Base-by-base conservation (phyloP, 208 protist species). In the Trypanosoma melophagium region DNA sequence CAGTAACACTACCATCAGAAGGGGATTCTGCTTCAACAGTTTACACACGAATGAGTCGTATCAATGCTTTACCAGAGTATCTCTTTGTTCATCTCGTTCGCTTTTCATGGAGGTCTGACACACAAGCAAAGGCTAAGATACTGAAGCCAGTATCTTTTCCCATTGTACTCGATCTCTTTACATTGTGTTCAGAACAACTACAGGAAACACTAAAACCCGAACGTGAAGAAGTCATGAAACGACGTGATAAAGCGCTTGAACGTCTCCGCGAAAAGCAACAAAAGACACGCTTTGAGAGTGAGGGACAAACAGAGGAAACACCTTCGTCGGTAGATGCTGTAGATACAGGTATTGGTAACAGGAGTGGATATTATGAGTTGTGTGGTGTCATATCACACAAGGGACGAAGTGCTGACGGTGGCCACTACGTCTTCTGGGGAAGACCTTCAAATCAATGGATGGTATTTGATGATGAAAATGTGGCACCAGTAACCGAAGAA, bases 371-470 rank as follows among this genome's bases (percentile, higher is more conserved):
- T 63, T 98, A 97, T 72, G 92, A 96, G 62, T 78, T 98, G 4
- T 94, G 81, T 69, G 88, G 84, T 44, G 86, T 98, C 47, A 86
- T 97, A 21, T 94, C 91, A 4, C 94, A 98, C 80, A 96, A 96
- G 73, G 94, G 94, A 12, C 77, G 91, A 49, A 87, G 76, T 59
- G 86, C 92, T 9, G 91, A 98, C 53, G 71, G 79, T 28, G 94
- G 94, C 9, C 94, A 98, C 69, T 98, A 98, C 63, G 80, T 98
- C 24, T 95, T 84, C 65, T 98, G 92, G 91, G 87, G 88, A n/a
- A 95, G 89, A 69, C 74, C 84, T 45, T 75, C 28, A 5, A 62
- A 69, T 44, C 71, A 77, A 49, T 94, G 89, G 86, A 62, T 94
- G 42, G 79, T 94, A 38, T 84, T 81, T 68, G 89, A 94, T 53